Evolutionary conservation across 176 grass and related monocot genomes (phyloP), one percentile per base, ranked within the genome.

Genomic region (Eragrostis curvula): DNA sequence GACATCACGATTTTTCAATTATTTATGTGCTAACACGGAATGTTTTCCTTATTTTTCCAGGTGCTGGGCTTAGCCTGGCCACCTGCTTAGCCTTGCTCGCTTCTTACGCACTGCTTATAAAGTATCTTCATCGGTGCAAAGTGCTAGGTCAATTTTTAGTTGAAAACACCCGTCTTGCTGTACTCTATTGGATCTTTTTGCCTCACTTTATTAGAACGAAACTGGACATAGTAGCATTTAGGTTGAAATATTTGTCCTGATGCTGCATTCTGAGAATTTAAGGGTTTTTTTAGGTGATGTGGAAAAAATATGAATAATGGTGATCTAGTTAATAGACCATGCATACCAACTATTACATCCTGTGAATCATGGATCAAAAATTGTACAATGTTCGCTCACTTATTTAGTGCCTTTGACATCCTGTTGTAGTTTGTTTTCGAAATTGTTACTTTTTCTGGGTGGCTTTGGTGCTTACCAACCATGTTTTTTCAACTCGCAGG

Each of bases 401-500:
- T 24, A 44, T 25, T 70, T 70, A 56, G 14, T 49, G 15, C 10
- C 48, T 61, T 43, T 45, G 16, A 9, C 7, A 15, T 44, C 36
- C 13, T 28, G 4, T 25, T 32, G 30, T 73, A n/a, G n/a, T 47
- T 47, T 18, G 13, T 12, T 71, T 39, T 7, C 43, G 45, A 42
- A 23, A 27, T 14, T 76, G 23, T 60, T 49, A 16, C 9, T 9
- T 17, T 76, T 76, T 24, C 18, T 45, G 16, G 32, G 11, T 16
- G 50, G n/a, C 23, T n/a, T n/a, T 42, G 15, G 46, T 72, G 76
- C 74, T 47, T 87, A 44, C 73, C 18, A 46, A 83, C 51, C 8
- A 40, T 77, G 16, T 69, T 8, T 3, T 66, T 66, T 55, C n/a
- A 53, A 24, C 50, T 74, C 57, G 42, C 86, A 98, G 92, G 92